Percentiles rank a stretch among this genome's conserved stretches.
Conservation (phyloP, 2,329 filamentous ascomycete genomes). For the Nothophoma quercina region DNA sequence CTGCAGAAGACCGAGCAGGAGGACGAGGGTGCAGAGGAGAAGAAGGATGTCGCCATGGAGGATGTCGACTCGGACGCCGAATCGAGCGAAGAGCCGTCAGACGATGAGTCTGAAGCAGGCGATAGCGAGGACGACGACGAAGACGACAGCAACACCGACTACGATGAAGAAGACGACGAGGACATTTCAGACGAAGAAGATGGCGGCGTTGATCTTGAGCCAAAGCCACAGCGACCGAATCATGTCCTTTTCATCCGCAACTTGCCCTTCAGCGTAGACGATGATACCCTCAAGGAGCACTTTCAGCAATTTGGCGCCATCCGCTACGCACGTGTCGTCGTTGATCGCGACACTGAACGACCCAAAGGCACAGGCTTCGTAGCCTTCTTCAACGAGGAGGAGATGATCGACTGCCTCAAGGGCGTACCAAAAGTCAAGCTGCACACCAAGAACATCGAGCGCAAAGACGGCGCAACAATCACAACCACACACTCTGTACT, state of each 20-base stretch:
- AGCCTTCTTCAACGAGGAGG: constrained; percentile 81
- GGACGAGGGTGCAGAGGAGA: constrained; percentile 52
- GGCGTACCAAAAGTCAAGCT: constrained; percentile 66
- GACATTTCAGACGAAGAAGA: constrained; percentile 53
- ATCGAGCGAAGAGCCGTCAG: constrained; percentile 48
- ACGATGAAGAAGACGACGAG: constrained; percentile 48
- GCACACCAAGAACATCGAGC: constrained; percentile 45
- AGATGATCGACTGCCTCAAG: constrained; percentile 79
- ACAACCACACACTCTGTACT: constrained; percentile 73
- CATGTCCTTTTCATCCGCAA: constrained; percentile 93
- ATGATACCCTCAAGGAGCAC: constrained; percentile 82
- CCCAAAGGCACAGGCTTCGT: constrained; percentile 95
- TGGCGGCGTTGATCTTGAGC: constrained; percentile 34
- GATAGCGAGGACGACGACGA: constrained; percentile 45
- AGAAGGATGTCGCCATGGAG: constrained; percentile 49
- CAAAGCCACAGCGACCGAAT: constrained; percentile 64
- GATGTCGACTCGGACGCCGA: constrained; percentile 49
- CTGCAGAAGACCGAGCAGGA: constrained; percentile 54
- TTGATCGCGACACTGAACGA: constrained; percentile 83
- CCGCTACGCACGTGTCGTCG: constrained; percentile 88
- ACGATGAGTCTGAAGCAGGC: constrained; percentile 53
- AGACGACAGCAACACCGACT: constrained; percentile 53
- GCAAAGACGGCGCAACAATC: constrained; percentile 47
- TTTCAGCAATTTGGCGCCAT: constrained; percentile 89
- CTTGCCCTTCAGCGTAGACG: constrained; percentile 85